Conservation (phyloP, 306 rosid species). For the Datisca glomerata region DNA sequence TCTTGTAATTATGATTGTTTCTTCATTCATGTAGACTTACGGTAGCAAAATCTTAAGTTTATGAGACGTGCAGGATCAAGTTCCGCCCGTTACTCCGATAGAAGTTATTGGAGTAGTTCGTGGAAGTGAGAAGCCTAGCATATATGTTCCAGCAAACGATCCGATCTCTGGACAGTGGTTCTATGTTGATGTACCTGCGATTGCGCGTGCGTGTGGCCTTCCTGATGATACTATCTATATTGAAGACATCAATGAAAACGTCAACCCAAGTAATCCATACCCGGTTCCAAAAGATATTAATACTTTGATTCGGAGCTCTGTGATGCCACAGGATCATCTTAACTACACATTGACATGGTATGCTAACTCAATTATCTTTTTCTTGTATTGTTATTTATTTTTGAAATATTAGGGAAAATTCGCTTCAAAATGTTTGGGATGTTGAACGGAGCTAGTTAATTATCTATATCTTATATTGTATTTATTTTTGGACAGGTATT, state of each 20-base stretch:
- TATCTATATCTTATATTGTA: background rate
- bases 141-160: conserved; percentile 92
- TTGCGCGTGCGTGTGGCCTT: conserved; percentile 52
- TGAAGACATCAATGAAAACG: conserved; percentile 61
- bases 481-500: conserved; percentile 48
- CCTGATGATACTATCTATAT: conserved; percentile 58
- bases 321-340: conserved; percentile 89
- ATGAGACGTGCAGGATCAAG: conserved; percentile 39
- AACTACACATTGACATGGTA: conserved; percentile 92
- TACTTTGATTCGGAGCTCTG: conserved; percentile 67
- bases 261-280: conserved; percentile 74
- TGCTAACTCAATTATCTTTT: conserved; percentile 4
- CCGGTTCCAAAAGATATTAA: conserved; percentile 80
- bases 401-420: background rate
- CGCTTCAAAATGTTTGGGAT: background rate
- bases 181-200: conserved; percentile 83
- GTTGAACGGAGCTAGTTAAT: background rate
- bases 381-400: background rate
- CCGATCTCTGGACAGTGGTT: conserved; percentile 78
- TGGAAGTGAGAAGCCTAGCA: conserved; percentile 88
- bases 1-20: conserved; percentile 4
- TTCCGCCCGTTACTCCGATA: conserved; percentile 25
- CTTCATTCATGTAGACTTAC: conserved; percentile 9
- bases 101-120: conserved; percentile 79
- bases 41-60: conserved; percentile 5